These are phyloP conservation scores for Bipolaris sorokiniana DNA, from an alignment of 2,329 filamentous ascomycete genomes.

Conservation along the genomic window DNA sequence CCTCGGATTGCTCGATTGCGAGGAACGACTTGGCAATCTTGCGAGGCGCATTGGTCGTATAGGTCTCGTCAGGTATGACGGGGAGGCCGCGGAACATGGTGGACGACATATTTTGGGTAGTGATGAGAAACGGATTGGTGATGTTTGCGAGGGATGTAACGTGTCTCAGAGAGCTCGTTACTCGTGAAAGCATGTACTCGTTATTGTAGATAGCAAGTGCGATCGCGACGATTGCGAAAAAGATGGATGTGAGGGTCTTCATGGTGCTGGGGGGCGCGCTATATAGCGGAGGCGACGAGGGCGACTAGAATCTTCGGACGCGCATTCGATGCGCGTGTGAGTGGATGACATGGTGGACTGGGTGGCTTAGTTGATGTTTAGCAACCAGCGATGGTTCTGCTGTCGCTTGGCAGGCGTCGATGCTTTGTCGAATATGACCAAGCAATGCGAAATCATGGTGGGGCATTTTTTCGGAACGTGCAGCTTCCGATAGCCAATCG, in stretches of 20 bases:
- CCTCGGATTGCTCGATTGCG: slow-evolving; percentile 85
- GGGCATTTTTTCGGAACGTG: slow-evolving; percentile 1
- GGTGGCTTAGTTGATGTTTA: slow-evolving; percentile 39
- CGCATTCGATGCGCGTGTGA: slow-evolving; percentile 15
- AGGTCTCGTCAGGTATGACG: slow-evolving; percentile 52
- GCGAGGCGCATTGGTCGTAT: slow-evolving; percentile 61
- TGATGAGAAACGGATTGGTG: slow-evolving; percentile 26
- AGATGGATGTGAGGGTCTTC: slow-evolving; percentile 50
- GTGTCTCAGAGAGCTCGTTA: slow-evolving; percentile 41
- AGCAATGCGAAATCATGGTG: slow-evolving; percentile 20
- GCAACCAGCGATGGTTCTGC: slow-evolving; percentile 23
- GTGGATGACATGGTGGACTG: slow-evolving; percentile 27
- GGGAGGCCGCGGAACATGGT: slow-evolving; percentile 56
- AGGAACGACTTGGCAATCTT: slow-evolving; percentile 83
- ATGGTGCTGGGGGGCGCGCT: slow-evolving; percentile 39
- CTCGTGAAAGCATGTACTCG: slow-evolving; percentile 51
- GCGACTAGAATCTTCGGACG: slow-evolving; percentile 44
- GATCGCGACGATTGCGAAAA: slow-evolving; percentile 52
- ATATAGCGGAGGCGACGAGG: slow-evolving; percentile 39
- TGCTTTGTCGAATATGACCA: slow-evolving; percentile 33
- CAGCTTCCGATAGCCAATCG: slow-evolving; percentile 14
- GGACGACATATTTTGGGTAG: slow-evolving; percentile 38
- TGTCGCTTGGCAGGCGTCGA: slow-evolving; percentile 14
- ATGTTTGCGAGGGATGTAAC: slow-evolving; percentile 32
- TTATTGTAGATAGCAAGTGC: slow-evolving; percentile 47